Percentiles rank a stretch among this genome's conserved stretches.
Conservation (phyloP, 2,329 filamentous ascomycete genomes). For the Aaosphaeria pasadenensis region DNA sequence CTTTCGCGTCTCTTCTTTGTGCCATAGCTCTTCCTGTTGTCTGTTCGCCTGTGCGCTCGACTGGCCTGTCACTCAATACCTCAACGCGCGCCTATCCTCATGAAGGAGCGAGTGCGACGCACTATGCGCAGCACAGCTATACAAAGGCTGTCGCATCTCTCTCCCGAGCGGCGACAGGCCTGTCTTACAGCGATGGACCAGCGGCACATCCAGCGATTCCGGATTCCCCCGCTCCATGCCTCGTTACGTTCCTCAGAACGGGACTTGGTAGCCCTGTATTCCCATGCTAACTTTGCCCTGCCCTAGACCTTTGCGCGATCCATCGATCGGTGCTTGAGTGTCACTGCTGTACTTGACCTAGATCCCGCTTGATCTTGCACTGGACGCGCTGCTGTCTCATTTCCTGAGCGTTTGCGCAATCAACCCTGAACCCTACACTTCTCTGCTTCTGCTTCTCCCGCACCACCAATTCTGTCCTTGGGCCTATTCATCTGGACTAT, state of each 20-base stretch:
- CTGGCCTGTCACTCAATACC: conserved; percentile 14
- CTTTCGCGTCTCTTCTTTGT: neutral
- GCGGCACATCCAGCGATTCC: conserved; percentile 24
- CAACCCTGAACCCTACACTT: conserved; percentile 14
- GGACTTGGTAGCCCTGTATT: conserved; percentile 6
- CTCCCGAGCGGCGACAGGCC: conserved; percentile 35
- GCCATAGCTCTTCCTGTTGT: neutral
- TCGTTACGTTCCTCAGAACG: conserved; percentile 20
- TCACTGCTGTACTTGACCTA: conserved; percentile 15
- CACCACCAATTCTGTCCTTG: conserved; percentile 11
- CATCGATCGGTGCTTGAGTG: conserved; percentile 24
- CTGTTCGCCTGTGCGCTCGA: conserved; percentile 5
- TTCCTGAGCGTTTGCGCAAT: conserved; percentile 21
- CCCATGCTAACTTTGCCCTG: conserved; percentile 37
- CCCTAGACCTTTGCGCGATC: conserved; percentile 22
- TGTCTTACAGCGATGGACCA: conserved; percentile 32
- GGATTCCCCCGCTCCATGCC: conserved; percentile 10
- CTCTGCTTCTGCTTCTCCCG: conserved; percentile 5
- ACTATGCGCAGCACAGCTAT: conserved; percentile 23
- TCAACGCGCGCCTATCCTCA: conserved; percentile 23
- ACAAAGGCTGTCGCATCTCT: conserved; percentile 23
- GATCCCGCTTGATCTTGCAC: conserved; percentile 22
- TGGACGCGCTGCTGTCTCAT: conserved; percentile 17
- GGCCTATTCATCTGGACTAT: conserved; percentile 7
- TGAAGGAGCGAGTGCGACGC: conserved; percentile 16